Evolutionary conservation across 352 stramenopile species (phyloP).

Genomic region (Phytophthora parvispora): DNA sequence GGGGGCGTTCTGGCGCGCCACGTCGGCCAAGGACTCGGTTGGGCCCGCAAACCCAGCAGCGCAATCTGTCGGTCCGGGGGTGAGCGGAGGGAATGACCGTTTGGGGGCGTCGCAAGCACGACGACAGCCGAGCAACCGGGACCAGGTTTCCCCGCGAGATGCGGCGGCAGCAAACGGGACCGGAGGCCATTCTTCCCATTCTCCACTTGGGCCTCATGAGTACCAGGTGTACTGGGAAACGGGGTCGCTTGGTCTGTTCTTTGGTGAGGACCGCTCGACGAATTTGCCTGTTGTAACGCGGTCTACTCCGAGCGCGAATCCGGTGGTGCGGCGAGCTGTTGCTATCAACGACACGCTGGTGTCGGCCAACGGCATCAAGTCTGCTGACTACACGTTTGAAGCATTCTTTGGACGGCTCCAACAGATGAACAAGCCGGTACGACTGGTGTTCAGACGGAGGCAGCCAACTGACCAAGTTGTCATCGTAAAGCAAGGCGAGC

Average conservation of each 20-base stretch:
- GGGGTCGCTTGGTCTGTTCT: slow-evolving; percentile 85
- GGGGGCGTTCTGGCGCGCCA: slow-evolving; percentile 71
- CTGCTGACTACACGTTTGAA: slow-evolving; percentile 80
- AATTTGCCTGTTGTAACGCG: slow-evolving; percentile 85
- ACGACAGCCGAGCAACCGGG: slow-evolving; percentile 23
- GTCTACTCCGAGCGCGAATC: slow-evolving; percentile 72
- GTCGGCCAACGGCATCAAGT: slow-evolving; percentile 79
- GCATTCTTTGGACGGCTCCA: slow-evolving; percentile 85
- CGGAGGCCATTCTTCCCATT: slow-evolving; percentile 8
- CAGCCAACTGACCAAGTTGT: slow-evolving; percentile 42
- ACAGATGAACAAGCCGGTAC: slow-evolving; percentile 89
- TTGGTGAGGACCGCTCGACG: slow-evolving; percentile 77
- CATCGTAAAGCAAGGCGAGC: slow-evolving; percentile 42
- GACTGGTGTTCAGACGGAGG: slow-evolving; percentile 71
- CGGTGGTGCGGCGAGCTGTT: slow-evolving; percentile 77
- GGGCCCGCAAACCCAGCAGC: slow-evolving; percentile 5
- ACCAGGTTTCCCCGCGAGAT: slow-evolving; percentile 57
- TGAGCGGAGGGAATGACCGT: slow-evolving; percentile 18
- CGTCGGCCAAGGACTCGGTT: slow-evolving; percentile 51
- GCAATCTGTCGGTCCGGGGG: slow-evolving; percentile 13
- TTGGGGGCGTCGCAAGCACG: slow-evolving; percentile 19
- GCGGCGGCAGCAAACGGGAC: slow-evolving; percentile 3
- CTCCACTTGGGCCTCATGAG: slow-evolving; percentile 38
- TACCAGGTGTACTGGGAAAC: slow-evolving; percentile 89
- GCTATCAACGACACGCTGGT: slow-evolving; percentile 83